Percentiles rank a stretch among this genome's conserved stretches.
These are phyloP conservation scores for Pichia manshurica DNA, from an alignment of 805 yeast species.

Conservation along the genomic window DNA sequence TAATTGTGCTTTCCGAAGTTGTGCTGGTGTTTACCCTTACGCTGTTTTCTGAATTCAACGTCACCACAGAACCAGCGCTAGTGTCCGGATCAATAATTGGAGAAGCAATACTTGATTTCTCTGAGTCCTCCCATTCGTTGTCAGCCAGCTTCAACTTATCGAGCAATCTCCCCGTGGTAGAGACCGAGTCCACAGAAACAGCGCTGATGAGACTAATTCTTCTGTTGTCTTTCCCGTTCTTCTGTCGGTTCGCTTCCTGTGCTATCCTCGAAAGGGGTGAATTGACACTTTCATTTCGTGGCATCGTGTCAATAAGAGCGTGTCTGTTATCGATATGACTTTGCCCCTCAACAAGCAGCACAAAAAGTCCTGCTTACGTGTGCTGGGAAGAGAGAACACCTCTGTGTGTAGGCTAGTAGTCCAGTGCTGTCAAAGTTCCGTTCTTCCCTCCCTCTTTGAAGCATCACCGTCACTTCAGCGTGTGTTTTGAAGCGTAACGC, in stretches of 20 bases:
- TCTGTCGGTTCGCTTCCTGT: neutral
- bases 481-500: too few relatives aligned
- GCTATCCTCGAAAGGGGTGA: conserved; percentile 13
- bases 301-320: neutral
- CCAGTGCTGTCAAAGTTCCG: too few relatives aligned
- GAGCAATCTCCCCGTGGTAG: conserved; percentile 30
- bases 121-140: conserved; percentile 24
- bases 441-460: too few relatives aligned
- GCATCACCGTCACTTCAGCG: too few relatives aligned
- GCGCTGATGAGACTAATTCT: neutral
- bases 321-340: too few relatives aligned
- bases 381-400: too few relatives aligned
- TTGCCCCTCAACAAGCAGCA: too few relatives aligned
- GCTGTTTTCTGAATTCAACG: neutral
- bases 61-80: conserved; percentile 4
- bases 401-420: too few relatives aligned
- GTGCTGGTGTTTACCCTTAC: neutral
- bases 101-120: neutral
- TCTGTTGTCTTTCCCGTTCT: neutral
- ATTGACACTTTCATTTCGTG: neutral
- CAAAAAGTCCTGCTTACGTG: too few relatives aligned
- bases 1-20: neutral
- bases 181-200: conserved; percentile 5
- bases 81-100: neutral
- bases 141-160: conserved; percentile 31